Evolutionary conservation across 2,329 filamentous ascomycete species (phyloP), one percentile per base, ranked within the genome.

Genomic region (Penicillium aurantiogriseum): DNA sequence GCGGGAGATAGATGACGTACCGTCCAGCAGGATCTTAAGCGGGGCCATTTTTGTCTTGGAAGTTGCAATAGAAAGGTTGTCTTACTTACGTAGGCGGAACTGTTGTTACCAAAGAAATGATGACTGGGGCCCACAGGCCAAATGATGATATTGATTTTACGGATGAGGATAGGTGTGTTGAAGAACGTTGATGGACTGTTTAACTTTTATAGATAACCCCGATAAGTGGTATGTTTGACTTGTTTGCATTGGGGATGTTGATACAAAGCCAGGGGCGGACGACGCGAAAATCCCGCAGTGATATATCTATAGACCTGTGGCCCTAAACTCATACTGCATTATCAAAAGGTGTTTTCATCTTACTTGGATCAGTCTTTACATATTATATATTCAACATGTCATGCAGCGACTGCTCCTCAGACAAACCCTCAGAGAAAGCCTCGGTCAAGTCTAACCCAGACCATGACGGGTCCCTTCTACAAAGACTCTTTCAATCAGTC

Each of bases 1-100:
- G n/a, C 50, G 59, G 40, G 44, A 54, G 48, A 60, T 61, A 31
- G 43, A 49, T 8, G 64, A 65, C 15, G 43, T 35, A 10, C 64
- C 64, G 6, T 38, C 46, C 4, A 65, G 55, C 10, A 35, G 25
- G 42, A 66, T 58, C 5, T 36, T 57, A 29, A 66, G 57, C 39
- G 61, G 63, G 21, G 62, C 43, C 63, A 65, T 66, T 4, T 23
- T 60, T 21, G 7, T 13, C 2, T 19, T 46, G 43, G 11, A 31
- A 11, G 21, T 8, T 29, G 10, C 5, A 10, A 29, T 13, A 29
- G 13, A 27, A 10, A 29, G 19, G 10, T 29, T 5, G 17, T 45
- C 10, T 25, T 31, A 31, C 29, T 31, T 31, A 31, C 29, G 4
- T 31, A 31, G 29, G 29, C 11, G 10, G 29, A 31, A 31, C 29